Base-by-base conservation (phyloP, 352 stramenopile species). In the Saprolegnia diclina region DNA sequence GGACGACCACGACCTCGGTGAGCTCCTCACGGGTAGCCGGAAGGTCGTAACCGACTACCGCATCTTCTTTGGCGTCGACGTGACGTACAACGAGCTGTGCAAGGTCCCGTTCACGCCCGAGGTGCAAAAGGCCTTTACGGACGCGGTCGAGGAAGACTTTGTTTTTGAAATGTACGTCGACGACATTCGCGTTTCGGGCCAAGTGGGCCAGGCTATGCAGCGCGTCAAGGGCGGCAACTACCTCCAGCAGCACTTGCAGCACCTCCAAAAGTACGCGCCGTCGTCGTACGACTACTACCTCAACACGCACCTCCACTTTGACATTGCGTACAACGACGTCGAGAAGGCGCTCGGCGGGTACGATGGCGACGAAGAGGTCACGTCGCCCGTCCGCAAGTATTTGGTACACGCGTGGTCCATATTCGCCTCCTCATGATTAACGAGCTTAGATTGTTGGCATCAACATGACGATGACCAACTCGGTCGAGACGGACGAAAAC, bases 101-200 rank as follows among this genome's bases (percentile, higher is more conserved):
- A 91, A 94, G 65, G 85, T 91, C 22, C 71, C 66, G 14, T 79
- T 98, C 32, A 85, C 77, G 0, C 73, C 74, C 0, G 80, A 92
- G 5, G 85, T 96, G 26, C 74, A 98, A 56, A 82, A 91, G 62
- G 77, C 81, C 16, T 97, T 99, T 67, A 96, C 94, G 56, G 89
- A 98, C 46, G 97, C 95, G 0, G 97, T 99, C 64, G 90, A 98
- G 70, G 94, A 99, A 73, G 93, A 98, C 78, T 99, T 98, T 78
- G 98, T 88, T 67, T 98, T 98, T 79, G 95, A 99, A 83, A 98
- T 99, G 88, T 98, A 98, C 76, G 82, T 99, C 32, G 96, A 99
- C 77, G 96, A 98, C 82, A 82, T 99, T 56, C 95, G 94, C 56
- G 88, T 99, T 73, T 97, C 90, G 82, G 96, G 94, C 24, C 98